Evolutionary conservation across 805 yeast species (phyloP).

Genomic region (Nakazawaea holstii): DNA sequence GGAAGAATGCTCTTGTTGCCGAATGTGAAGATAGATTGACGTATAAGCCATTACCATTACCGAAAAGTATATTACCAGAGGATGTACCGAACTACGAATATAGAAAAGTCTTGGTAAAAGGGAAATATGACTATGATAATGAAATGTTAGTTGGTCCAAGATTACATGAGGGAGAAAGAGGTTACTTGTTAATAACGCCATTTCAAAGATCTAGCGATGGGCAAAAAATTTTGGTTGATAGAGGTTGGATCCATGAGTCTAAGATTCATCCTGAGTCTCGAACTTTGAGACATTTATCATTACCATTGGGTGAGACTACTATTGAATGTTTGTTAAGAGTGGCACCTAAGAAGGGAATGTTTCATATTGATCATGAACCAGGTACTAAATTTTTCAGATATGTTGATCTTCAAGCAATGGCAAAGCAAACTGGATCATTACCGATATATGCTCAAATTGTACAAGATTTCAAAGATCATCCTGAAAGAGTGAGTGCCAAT

Average conservation of each 20-base stretch:
- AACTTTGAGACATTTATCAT: slow-evolving; percentile 58
- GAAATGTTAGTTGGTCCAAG: slow-evolving; percentile 94
- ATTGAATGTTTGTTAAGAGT: slow-evolving; percentile 70
- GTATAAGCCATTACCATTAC: slow-evolving; percentile 66
- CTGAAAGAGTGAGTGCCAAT: slow-evolving; percentile 30
- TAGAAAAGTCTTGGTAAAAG: slow-evolving; percentile 70
- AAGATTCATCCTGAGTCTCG: slow-evolving; percentile 52
- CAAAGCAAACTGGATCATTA: slow-evolving; percentile 54
- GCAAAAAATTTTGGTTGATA: slow-evolving; percentile 70
- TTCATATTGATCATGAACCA: slow-evolving; percentile 65
- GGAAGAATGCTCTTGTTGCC: slow-evolving; percentile 85
- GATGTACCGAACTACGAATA: slow-evolving; percentile 74
- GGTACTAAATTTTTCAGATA: slow-evolving; percentile 70
- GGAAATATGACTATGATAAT: slow-evolving; percentile 75
- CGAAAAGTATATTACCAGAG: slow-evolving; percentile 57
- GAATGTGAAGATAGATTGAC: slow-evolving; percentile 78
- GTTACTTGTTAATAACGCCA: slow-evolving; percentile 80
- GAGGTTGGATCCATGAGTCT: slow-evolving; percentile 88
- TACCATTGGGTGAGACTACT: slow-evolving; percentile 69
- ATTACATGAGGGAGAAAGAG: slow-evolving; percentile 60
- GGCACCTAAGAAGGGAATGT: slow-evolving; percentile 55
- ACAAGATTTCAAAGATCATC: slow-evolving; percentile 60
- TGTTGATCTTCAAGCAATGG: slow-evolving; percentile 80
- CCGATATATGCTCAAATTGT: slow-evolving; percentile 77
- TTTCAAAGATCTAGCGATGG: slow-evolving; percentile 71